These are phyloP conservation scores for Aspergillus fructus DNA, from an alignment of 2,329 filamentous ascomycete genomes.

Conservation along the genomic window DNA sequence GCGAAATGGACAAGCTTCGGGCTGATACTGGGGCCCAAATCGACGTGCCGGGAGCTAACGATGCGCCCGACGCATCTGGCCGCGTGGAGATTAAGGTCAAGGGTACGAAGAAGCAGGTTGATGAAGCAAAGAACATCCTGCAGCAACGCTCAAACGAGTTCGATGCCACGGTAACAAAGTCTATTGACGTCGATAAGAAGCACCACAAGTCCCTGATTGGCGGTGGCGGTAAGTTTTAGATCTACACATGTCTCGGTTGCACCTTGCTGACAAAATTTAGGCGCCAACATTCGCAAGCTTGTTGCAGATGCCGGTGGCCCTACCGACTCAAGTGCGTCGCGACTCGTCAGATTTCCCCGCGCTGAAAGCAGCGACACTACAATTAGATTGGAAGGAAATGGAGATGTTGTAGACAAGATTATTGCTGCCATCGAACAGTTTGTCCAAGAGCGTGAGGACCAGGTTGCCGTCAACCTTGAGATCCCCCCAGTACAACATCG, in stretches of 20 bases:
- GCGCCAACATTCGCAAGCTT: slow-evolving; percentile 80
- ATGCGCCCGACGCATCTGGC: slow-evolving; percentile 63
- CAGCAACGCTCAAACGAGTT: slow-evolving; percentile 84
- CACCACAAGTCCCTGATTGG: slow-evolving; percentile 86
- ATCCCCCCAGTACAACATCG: slow-evolving; percentile 89
- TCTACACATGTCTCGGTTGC: slow-evolving; percentile 38
- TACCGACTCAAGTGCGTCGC: slow-evolving; percentile 78
- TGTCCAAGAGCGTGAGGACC: slow-evolving; percentile 78
- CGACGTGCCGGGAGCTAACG: slow-evolving; percentile 80
- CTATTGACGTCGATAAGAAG: slow-evolving; percentile 89
- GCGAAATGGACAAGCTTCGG: slow-evolving; percentile 86
- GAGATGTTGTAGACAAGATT: slow-evolving; percentile 84
- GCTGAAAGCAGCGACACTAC: slow-evolving; percentile 76
- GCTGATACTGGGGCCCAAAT: slow-evolving; percentile 83
- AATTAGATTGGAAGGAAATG: slow-evolving; percentile 85
- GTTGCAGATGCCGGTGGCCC: slow-evolving; percentile 86
- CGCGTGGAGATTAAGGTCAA: slow-evolving; percentile 86
- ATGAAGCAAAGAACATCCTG: slow-evolving; percentile 85
- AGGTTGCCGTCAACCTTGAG: slow-evolving; percentile 75
- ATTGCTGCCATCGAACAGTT: slow-evolving; percentile 76
- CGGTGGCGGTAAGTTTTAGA: slow-evolving; percentile 66
- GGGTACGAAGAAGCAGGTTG: slow-evolving; percentile 87
- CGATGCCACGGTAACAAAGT: slow-evolving; percentile 82
- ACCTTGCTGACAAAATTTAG: slow-evolving; percentile 44
- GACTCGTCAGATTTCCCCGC: slow-evolving; percentile 92